Evolutionary conservation across 1,284 basidiomycete species (phyloP).

Genomic region (Cutaneotrichosporon mucoides): DNA sequence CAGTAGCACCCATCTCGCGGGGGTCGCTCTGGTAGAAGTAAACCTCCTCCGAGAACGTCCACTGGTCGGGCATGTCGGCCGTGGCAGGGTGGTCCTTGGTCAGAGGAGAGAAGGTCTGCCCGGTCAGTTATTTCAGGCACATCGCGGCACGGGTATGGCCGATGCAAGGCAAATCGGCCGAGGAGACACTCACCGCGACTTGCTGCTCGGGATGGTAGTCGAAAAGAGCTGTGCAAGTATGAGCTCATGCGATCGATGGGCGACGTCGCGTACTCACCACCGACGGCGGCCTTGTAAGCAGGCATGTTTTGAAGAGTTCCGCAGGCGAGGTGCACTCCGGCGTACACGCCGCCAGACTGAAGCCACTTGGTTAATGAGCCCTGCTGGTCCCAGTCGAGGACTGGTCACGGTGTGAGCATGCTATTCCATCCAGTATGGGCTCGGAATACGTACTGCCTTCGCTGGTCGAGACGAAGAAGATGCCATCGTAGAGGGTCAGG

Average conservation of each 20-base stretch:
- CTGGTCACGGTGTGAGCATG: conserved; percentile 40
- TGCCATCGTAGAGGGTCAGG: conserved; percentile 59
- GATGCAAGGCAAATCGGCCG: background rate
- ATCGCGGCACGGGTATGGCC: no score
- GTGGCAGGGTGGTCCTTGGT: conserved; percentile 64
- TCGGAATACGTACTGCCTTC: conserved; percentile 55
- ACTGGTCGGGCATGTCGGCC: conserved; percentile 59
- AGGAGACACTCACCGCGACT: conserved; percentile 39
- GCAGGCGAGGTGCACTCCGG: conserved; percentile 57
- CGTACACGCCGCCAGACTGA: conserved; percentile 51
- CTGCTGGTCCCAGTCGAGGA: conserved; percentile 61
- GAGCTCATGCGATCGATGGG: background rate
- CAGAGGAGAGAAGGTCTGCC: conserved; percentile 58
- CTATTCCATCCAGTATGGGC: no score
- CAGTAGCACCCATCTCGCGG: conserved; percentile 59
- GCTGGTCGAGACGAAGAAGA: conserved; percentile 66
- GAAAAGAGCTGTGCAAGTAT: conserved; percentile 55
- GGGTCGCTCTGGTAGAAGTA: conserved; percentile 78
- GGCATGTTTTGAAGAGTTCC: conserved; percentile 64
- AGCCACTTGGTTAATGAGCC: conserved; percentile 63
- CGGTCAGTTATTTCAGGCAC: conserved; percentile 48
- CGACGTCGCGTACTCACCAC: conserved; percentile 36
- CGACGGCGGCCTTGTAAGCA: conserved; percentile 58
- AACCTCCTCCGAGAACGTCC: conserved; percentile 55
- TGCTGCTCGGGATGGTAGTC: conserved; percentile 69